phyloP scores from a whole-genome alignment of 1,284 basidiomycete genomes.

The Heliocybe sulcata region DNA sequence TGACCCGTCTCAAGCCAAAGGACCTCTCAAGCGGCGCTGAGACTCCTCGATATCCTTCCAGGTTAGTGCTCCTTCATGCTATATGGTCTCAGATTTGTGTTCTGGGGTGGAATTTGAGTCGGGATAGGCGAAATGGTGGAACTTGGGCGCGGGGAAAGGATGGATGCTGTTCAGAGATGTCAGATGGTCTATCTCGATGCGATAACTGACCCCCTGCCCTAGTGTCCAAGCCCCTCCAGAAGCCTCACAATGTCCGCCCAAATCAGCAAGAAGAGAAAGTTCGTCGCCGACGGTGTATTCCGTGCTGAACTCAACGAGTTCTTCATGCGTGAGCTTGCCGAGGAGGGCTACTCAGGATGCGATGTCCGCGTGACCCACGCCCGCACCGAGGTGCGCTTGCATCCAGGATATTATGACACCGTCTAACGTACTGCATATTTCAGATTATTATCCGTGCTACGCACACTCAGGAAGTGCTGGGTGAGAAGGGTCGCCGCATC shows the following conservation, averaged over 20 bases:
- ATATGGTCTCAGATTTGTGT: background rate
- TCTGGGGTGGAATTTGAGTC: background rate
- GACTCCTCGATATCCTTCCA: slow-evolving; percentile 9
- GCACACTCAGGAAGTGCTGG: slow-evolving; percentile 99
- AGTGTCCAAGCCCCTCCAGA: background rate
- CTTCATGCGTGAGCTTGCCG: slow-evolving; percentile 97
- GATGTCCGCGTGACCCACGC: slow-evolving; percentile 99
- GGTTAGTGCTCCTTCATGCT: slow-evolving; percentile 12
- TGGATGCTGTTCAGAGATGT: slow-evolving; percentile 5
- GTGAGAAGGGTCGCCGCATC: slow-evolving; percentile 99
- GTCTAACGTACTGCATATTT: background rate
- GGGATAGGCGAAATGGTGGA: background rate
- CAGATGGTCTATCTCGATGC: background rate
- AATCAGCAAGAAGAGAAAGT: slow-evolving; percentile 97
- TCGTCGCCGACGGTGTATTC: slow-evolving; percentile 98
- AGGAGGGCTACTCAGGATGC: slow-evolving; percentile 99
- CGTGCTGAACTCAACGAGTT: slow-evolving; percentile 98
- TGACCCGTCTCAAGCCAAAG: background rate
- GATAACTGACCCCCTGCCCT: background rate
- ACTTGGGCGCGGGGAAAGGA: slow-evolving; percentile 6
- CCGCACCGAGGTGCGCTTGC: slow-evolving; percentile 78
- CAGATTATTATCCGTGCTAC: slow-evolving; percentile 99
- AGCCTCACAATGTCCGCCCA: slow-evolving; percentile 61
- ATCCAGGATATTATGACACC: background rate
- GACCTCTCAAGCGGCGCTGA: background rate